Evolutionary conservation across 2,329 filamentous ascomycete genomes (phyloP).

Genomic region (Fusarium equiseti): DNA sequence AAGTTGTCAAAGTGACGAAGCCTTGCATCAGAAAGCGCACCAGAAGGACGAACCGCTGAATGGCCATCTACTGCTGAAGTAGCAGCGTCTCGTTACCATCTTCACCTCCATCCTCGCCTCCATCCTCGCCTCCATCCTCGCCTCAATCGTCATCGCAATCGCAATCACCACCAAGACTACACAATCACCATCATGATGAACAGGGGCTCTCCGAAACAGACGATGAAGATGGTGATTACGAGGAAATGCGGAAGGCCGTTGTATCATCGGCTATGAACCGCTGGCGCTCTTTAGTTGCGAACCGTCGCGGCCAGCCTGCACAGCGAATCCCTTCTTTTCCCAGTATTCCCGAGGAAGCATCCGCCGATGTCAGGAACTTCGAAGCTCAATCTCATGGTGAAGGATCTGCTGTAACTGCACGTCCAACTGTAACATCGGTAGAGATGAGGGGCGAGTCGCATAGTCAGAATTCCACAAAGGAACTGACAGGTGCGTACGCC

Average conservation of each 20-base stretch:
- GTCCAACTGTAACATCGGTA: not conserved
- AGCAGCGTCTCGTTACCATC: conserved; percentile 8
- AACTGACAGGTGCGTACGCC: conserved; percentile 1
- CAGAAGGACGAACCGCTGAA: conserved; percentile 17
- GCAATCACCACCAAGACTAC: conserved; percentile 6
- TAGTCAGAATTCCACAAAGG: conserved; percentile 15
- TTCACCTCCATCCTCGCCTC: conserved; percentile 8
- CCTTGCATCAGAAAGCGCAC: not conserved
- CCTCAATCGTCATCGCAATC: conserved; percentile 9
- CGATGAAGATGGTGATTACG: conserved; percentile 30
- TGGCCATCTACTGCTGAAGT: conserved; percentile 12
- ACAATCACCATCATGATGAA: conserved; percentile 12
- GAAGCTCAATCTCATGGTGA: conserved; percentile 22
- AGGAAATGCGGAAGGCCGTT: conserved; percentile 38
- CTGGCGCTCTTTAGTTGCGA: conserved; percentile 43
- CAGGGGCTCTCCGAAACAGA: conserved; percentile 15
- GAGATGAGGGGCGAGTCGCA: conserved; percentile 23
- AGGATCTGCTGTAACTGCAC: conserved; percentile 13
- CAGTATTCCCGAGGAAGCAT: conserved; percentile 31
- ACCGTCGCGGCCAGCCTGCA: conserved; percentile 21
- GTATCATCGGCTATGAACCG: conserved; percentile 42
- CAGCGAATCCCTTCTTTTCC: conserved; percentile 27
- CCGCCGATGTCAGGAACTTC: conserved; percentile 27
- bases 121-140: conserved; percentile 4
- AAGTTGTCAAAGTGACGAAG: conserved; percentile 32